Conservation (phyloP, 371 early-diverging fungal genomes). For the Mucor circinelloides region DNA sequence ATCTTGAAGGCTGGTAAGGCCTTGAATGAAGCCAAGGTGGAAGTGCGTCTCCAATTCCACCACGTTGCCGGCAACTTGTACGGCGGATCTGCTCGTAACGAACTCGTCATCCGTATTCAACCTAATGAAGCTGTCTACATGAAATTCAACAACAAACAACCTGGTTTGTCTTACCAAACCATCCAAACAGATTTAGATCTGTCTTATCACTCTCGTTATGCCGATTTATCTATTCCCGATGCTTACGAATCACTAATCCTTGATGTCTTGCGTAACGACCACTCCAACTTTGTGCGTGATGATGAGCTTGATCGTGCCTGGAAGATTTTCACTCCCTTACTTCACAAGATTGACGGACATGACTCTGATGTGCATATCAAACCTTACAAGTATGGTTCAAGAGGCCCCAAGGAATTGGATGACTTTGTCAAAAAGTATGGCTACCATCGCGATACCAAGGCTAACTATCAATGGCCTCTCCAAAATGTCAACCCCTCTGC, state of each 20-base stretch:
- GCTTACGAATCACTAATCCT: slow-evolving; percentile 95
- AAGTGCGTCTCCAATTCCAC: slow-evolving; percentile 94
- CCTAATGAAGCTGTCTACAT: slow-evolving; percentile 97
- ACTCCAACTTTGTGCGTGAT: slow-evolving; percentile 95
- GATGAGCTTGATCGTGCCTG: slow-evolving; percentile 97
- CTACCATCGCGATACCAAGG: slow-evolving; percentile 25
- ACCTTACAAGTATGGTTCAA: slow-evolving; percentile 84
- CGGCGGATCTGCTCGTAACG: slow-evolving; percentile 80
- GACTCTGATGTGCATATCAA: slow-evolving; percentile 63
- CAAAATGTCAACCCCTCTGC: slow-evolving; percentile 27
- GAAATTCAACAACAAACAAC: slow-evolving; percentile 95
- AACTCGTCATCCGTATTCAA: slow-evolving; percentile 94
- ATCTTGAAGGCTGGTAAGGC: slow-evolving; percentile 97
- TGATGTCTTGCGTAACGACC: slow-evolving; percentile 89
- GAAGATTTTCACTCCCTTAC: slow-evolving; percentile 95
- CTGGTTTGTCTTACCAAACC: slow-evolving; percentile 70
- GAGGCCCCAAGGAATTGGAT: slow-evolving; percentile 83
- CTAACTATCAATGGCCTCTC: slow-evolving; percentile 26
- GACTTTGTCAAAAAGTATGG: slow-evolving; percentile 78
- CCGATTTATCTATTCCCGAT: slow-evolving; percentile 88
- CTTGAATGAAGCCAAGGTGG: slow-evolving; percentile 89
- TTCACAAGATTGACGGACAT: slow-evolving; percentile 83
- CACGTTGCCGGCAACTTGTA: slow-evolving; percentile 84
- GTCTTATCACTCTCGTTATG: slow-evolving; percentile 86
- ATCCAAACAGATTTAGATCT: slow-evolving; percentile 91